Evolutionary conservation across 106 monocot genomes (phyloP).

Genomic region (Dendrobium nobile): DNA sequence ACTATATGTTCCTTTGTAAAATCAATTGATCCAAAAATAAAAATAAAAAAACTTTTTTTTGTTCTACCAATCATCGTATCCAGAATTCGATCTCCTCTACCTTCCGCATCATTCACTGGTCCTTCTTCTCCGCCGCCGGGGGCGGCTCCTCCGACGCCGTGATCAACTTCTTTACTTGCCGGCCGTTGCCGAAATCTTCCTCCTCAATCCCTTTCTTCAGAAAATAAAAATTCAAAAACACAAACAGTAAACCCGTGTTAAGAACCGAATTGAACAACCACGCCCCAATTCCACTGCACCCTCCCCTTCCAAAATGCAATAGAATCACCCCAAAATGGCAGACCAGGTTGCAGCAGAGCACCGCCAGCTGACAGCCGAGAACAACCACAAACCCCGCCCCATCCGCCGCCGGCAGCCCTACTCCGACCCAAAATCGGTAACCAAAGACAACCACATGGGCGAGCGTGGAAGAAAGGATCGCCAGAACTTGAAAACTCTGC

Average conservation of each 20-base stretch:
- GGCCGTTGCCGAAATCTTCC: conserved; percentile 16
- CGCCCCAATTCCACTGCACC: conserved; percentile 87
- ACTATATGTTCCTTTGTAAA: too few relatives aligned
- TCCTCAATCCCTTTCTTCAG: conserved; percentile 11
- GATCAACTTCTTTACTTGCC: neutral
- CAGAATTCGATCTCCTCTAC: neutral
- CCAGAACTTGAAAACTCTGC: conserved; percentile 83
- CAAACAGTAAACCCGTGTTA: conserved; percentile 47
- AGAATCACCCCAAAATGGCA: conserved; percentile 69
- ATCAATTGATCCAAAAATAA: too few relatives aligned
- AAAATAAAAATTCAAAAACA: conserved; percentile 41
- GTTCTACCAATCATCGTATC: too few relatives aligned
- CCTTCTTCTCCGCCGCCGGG: neutral
- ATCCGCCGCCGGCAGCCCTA: conserved; percentile 48
- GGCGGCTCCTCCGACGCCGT: neutral
- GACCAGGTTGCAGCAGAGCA: conserved; percentile 53
- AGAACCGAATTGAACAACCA: conserved; percentile 88
- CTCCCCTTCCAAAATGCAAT: conserved; percentile 64
- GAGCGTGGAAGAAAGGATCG: conserved; percentile 64
- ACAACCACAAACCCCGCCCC: conserved; percentile 29
- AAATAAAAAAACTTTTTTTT: too few relatives aligned
- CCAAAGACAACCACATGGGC: conserved; percentile 70
- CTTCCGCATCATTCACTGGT: neutral
- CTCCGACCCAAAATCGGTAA: conserved; percentile 78
- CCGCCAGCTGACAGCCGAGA: conserved; percentile 52